phyloP scores from a whole-genome alignment of 371 early-diverging fungal genomes.

The Mucor piriformis region DNA sequence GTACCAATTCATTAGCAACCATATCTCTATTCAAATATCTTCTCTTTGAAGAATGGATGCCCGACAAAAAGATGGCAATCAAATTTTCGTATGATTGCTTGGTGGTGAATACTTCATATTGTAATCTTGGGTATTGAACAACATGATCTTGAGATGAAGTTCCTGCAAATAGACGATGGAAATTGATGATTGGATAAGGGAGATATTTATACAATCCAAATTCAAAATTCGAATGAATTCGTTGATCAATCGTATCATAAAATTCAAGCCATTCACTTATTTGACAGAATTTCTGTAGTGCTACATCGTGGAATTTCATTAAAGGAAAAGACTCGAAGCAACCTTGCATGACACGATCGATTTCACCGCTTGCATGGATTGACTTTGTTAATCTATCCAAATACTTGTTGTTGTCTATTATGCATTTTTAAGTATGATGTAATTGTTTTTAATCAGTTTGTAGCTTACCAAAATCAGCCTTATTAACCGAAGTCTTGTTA shows the following conservation, averaged over 20 bases:
- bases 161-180: constrained; percentile 85
- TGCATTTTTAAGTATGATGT: constrained; percentile 8
- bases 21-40: constrained; percentile 49
- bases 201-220: constrained; percentile 67
- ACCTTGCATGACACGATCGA: constrained; percentile 85
- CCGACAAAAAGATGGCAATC: constrained; percentile 52
- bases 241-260: constrained; percentile 73
- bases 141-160: constrained; percentile 58
- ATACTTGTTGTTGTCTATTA: constrained; percentile 39
- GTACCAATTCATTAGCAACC: constrained; percentile 62
- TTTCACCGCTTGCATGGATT: constrained; percentile 74
- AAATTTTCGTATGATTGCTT: constrained; percentile 64
- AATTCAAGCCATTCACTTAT: constrained; percentile 82
- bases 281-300: constrained; percentile 63
- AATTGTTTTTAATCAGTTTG: not conserved
- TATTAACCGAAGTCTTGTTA: constrained; percentile 13
- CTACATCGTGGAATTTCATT: constrained; percentile 78
- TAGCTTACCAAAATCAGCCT: constrained; percentile 19
- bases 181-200: constrained; percentile 72
- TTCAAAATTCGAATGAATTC: constrained; percentile 48
- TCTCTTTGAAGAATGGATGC: constrained; percentile 54
- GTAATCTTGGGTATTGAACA: constrained; percentile 82
- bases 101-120: constrained; percentile 65
- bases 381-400: constrained; percentile 53
- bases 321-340: constrained; percentile 90